Evolutionary conservation across 2,329 filamentous ascomycete genomes (phyloP), one percentile per base, ranked within the genome.

Genomic region (Celoporthe dispersa): DNA sequence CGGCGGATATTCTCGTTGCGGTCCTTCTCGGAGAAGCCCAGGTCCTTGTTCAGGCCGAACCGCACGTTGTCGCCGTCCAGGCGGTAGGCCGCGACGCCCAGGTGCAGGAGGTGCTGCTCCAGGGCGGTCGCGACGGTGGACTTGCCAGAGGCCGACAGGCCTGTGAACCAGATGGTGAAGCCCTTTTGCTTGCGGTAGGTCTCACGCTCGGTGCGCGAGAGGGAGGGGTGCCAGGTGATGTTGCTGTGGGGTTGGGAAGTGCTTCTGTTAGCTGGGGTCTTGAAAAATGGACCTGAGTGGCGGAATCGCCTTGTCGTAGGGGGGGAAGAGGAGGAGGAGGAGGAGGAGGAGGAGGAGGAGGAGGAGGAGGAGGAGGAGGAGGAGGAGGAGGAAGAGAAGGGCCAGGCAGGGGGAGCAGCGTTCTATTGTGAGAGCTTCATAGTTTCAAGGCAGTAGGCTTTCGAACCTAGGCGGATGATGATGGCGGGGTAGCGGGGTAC

Each of bases 21-120:
- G 85, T 98, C 94, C 79, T 90, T 89, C 79, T 97, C 95, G 74
- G 90, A 92, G 86, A 98, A 99, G 22, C 95, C 95, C 14, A 99
- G 88, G 84, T 98, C 95, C 83, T 97, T 97, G 89, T 98, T 99
- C 75, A 99, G 87, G 22, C 96, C 96, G 84, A 98, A 98, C 72
- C 96, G 95, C 75, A 99, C 92, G 83, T 99, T 99, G 88, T 99
- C 96, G 78, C 95, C 96, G 82, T 99, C 96, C 39, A 99, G 91
- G 67, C 96, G 91, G 88, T 99, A 99, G 71, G 94, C 92, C 68
- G 91, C 85, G 66, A 96, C 85, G 59, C 91, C 92, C 14, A 93
- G 87, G 81, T 97, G 94, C 68, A 99, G 89, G 44, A 99, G 91
- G 81, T 98, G 94, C 85, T 98, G 95, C 86, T 99, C 96, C 55